Conservation (phyloP, 2,329 filamentous ascomycete species). For the Chaetomium olivaceum region DNA sequence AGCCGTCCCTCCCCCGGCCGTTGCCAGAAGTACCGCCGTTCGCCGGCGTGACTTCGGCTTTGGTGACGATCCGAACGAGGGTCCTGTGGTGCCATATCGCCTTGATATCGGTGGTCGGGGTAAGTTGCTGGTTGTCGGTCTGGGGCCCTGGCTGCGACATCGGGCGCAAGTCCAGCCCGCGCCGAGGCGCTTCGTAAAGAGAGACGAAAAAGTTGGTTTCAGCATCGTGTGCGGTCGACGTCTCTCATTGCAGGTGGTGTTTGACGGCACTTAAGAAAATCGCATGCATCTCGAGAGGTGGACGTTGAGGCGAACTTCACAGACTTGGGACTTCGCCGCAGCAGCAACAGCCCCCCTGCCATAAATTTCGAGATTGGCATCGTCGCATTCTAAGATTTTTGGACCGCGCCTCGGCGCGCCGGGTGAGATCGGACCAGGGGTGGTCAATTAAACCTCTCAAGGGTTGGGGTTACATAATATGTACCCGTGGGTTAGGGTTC, state of each 20-base stretch:
- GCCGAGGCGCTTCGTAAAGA: constrained; percentile 26
- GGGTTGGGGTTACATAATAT: constrained; percentile 19
- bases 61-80: constrained; percentile 11
- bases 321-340: neutral
- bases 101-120: constrained; percentile 22
- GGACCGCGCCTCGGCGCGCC: constrained; percentile 17
- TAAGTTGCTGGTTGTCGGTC: constrained; percentile 10
- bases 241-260: constrained; percentile 12
- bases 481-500: neutral
- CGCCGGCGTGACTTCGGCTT: constrained; percentile 26
- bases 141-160: constrained; percentile 30
- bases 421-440: constrained; percentile 22
- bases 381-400: constrained; percentile 19
- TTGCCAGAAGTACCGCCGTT: constrained; percentile 48
- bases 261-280: neutral
- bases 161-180: constrained; percentile 34
- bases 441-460: neutral
- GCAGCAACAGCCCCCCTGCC: constrained; percentile 13
- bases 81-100: constrained; percentile 25
- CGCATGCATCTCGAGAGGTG: neutral
- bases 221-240: constrained; percentile 22
- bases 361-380: constrained; percentile 22
- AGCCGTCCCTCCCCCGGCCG: constrained; percentile 51
- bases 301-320: neutral
- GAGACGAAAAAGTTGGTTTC: constrained; percentile 26